phyloP scores from a whole-genome alignment of 2,329 filamentous ascomycete species.

The Ceratocystis ficicola region DNA sequence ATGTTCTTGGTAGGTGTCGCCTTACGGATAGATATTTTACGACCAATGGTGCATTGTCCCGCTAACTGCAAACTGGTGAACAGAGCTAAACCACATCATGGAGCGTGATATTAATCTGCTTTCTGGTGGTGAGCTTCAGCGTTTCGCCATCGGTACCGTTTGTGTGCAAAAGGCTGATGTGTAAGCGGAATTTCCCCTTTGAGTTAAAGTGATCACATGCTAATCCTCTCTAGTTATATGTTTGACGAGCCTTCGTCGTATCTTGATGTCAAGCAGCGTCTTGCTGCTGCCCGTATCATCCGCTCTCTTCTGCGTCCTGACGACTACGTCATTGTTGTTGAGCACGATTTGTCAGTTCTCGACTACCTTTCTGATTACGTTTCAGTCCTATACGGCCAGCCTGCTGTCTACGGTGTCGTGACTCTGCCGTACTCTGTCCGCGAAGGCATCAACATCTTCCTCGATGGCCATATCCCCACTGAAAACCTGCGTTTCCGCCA shows the following conservation, averaged over 20 bases:
- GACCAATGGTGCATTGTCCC: not conserved
- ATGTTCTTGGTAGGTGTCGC: slow-evolving; percentile 44
- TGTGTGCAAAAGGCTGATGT: slow-evolving; percentile 94
- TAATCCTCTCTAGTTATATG: slow-evolving; percentile 57
- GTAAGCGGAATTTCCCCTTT: slow-evolving; percentile 18
- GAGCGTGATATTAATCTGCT: slow-evolving; percentile 83
- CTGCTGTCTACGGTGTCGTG: slow-evolving; percentile 94
- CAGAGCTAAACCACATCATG: slow-evolving; percentile 73
- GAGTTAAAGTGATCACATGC: slow-evolving; percentile 23
- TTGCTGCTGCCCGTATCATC: slow-evolving; percentile 83
- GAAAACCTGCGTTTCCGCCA: slow-evolving; percentile 98
- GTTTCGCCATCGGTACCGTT: slow-evolving; percentile 91
- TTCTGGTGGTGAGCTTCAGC: slow-evolving; percentile 94
- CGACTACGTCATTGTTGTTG: slow-evolving; percentile 96
- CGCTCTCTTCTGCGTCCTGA: slow-evolving; percentile 77
- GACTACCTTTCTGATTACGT: slow-evolving; percentile 99
- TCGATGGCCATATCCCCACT: slow-evolving; percentile 94
- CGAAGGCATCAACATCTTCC: slow-evolving; percentile 98
- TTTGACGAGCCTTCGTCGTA: slow-evolving; percentile 99
- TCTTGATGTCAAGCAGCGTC: slow-evolving; percentile 97
- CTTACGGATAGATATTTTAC: not conserved
- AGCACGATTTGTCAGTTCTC: slow-evolving; percentile 96
- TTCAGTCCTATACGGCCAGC: slow-evolving; percentile 90
- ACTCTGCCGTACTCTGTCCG: slow-evolving; percentile 90
- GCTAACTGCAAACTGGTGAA: slow-evolving; percentile 25